phyloP scores from a whole-genome alignment of 2,329 filamentous ascomycete species.

The Aspergillus sp. region DNA sequence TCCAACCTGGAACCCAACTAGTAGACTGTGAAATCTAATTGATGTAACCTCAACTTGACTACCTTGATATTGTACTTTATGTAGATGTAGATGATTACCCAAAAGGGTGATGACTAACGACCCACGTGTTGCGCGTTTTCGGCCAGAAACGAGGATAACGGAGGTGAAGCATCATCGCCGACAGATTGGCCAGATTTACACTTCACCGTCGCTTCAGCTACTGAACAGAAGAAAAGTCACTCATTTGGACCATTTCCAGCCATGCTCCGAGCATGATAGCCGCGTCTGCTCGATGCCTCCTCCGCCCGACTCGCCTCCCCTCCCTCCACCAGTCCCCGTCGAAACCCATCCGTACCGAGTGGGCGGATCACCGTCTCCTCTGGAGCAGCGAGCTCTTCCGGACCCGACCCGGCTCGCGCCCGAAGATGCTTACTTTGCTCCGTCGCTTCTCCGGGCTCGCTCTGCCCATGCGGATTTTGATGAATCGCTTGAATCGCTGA shows the following conservation, averaged over 20 bases:
- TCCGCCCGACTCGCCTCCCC: constrained; percentile 27
- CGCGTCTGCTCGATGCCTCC: constrained; percentile 27
- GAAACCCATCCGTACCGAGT: constrained; percentile 43
- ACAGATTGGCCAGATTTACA: background rate
- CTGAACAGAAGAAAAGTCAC: background rate
- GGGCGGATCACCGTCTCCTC: constrained; percentile 29
- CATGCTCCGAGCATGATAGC: constrained; percentile 26
- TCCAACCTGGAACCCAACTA: too few relatives aligned
- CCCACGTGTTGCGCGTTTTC: background rate
- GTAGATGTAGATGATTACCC: too few relatives aligned
- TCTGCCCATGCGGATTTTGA: constrained; percentile 36
- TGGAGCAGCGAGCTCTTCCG: constrained; percentile 37
- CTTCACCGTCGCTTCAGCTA: background rate
- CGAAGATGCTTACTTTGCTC: constrained; percentile 71
- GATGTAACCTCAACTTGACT: too few relatives aligned
- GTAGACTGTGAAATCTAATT: too few relatives aligned
- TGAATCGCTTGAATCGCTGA: constrained; percentile 26
- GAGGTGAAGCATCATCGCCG: background rate
- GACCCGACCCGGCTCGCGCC: constrained; percentile 71
- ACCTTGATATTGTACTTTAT: too few relatives aligned
- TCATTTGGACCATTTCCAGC: constrained; percentile 1
- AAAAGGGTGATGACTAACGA: too few relatives aligned
- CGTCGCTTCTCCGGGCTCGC: constrained; percentile 55
- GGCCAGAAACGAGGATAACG: background rate
- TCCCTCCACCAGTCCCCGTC: constrained; percentile 42